phyloP scores from a whole-genome alignment of 2,329 filamentous ascomycete genomes.

The Xylaria sp. region DNA sequence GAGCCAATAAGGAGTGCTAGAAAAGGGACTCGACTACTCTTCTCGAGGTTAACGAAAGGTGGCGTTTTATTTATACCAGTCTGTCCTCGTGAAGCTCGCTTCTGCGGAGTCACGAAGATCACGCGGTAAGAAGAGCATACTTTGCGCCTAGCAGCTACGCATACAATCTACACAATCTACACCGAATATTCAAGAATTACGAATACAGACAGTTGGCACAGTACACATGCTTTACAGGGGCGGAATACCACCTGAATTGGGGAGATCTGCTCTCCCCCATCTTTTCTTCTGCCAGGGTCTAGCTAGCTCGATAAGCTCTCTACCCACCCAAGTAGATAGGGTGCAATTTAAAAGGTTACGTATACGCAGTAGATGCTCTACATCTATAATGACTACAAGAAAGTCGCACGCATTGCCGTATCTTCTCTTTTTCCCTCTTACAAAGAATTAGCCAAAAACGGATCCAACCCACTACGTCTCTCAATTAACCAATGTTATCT shows the following conservation, averaged over 20 bases:
- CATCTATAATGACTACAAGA: neutral
- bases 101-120: neutral
- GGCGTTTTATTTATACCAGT: neutral
- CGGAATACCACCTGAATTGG: neutral
- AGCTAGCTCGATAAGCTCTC: neutral
- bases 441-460: neutral
- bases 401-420: no score
- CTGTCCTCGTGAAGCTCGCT: no score
- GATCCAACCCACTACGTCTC: neutral
- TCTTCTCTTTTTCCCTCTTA: neutral
- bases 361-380: neutral
- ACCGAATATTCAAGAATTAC: neutral
- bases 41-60: neutral
- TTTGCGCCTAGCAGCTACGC: neutral
- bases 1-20: neutral
- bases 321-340: neutral
- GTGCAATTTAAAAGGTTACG: no score
- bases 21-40: neutral
- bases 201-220: neutral
- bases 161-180: neutral
- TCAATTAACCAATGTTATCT: neutral
- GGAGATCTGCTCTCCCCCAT: neutral
- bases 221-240: neutral
- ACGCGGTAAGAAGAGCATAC: neutral
- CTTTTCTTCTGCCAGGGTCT: neutral